These are phyloP conservation scores for Penicillium desertorum DNA, from an alignment of 495 filamentous ascomycete species.

Conservation along the genomic window DNA sequence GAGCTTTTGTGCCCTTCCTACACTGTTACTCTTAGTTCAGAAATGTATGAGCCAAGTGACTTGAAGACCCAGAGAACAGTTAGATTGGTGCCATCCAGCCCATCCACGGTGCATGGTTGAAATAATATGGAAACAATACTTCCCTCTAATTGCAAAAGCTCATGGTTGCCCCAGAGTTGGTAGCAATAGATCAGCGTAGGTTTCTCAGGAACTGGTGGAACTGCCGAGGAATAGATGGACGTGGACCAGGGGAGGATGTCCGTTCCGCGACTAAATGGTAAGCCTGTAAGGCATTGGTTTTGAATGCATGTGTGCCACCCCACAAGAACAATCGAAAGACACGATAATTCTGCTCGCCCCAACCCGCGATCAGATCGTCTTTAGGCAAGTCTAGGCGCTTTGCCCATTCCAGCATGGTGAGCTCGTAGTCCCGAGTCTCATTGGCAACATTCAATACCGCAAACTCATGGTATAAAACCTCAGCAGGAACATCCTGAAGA, in stretches of 20 bases:
- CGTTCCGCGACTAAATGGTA: constrained; percentile 19
- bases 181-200: constrained; percentile 17
- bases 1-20: too few relatives aligned
- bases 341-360: constrained; percentile 18
- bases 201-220: constrained; percentile 14
- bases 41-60: too few relatives aligned
- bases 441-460: constrained; percentile 11
- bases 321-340: constrained; percentile 19
- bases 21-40: too few relatives aligned
- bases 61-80: too few relatives aligned
- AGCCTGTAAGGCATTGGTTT: constrained; percentile 16
- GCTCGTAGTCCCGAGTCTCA: constrained; percentile 19
- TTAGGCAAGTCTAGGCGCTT: constrained; percentile 14
- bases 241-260: constrained; percentile 12
- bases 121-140: too few relatives aligned
- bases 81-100: too few relatives aligned
- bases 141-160: neutral
- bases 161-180: neutral
- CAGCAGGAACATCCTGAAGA: constrained; percentile 18
- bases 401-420: constrained; percentile 24
- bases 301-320: constrained; percentile 17
- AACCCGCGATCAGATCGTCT: constrained; percentile 18
- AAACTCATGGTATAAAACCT: constrained; percentile 20
- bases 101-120: too few relatives aligned
- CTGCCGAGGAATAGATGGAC: constrained; percentile 11